phyloP scores from a whole-genome alignment of 139 green algal genomes.

The Choricystis sp. region DNA sequence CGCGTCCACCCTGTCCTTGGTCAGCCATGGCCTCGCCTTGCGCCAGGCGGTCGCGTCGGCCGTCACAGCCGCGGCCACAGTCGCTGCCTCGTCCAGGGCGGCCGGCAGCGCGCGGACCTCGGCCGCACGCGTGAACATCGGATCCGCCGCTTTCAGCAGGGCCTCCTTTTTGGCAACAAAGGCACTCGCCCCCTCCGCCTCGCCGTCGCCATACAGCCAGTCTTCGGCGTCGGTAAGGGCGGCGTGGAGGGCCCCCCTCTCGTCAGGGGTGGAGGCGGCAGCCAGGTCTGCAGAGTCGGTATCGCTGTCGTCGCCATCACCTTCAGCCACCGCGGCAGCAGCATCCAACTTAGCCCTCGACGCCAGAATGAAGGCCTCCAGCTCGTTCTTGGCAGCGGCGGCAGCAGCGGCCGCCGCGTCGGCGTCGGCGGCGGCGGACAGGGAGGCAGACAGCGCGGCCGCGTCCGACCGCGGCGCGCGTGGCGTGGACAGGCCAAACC shows the following conservation, averaged over 20 bases:
- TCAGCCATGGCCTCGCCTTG: background rate
- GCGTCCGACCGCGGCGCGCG: constrained; percentile 7
- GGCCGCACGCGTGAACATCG: background rate
- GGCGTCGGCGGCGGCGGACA: constrained; percentile 10
- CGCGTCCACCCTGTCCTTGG: background rate
- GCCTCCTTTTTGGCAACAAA: background rate
- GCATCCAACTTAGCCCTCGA: constrained; percentile 32
- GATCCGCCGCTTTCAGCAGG: background rate
- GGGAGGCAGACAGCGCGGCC: background rate
- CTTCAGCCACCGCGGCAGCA: too few species aligned
- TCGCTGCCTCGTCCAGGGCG: background rate
- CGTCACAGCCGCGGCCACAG: background rate
- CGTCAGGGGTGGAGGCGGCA: constrained; percentile 56
- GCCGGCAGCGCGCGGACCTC: background rate
- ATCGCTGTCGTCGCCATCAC: constrained; percentile 10
- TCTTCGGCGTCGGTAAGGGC: constrained; percentile 66
- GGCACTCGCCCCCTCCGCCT: constrained; percentile 10
- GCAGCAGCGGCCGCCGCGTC: constrained; percentile 43
- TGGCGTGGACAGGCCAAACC: constrained; percentile 7
- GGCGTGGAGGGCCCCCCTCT: constrained; percentile 33
- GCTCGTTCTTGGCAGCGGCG: constrained; percentile 60
- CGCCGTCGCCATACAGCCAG: constrained; percentile 87
- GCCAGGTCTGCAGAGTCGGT: constrained; percentile 8
- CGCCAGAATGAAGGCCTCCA: constrained; percentile 83
- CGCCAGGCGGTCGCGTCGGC: background rate